Base-by-base conservation (phyloP, 75 land plant species). In the Pinus tabuliformis region DNA sequence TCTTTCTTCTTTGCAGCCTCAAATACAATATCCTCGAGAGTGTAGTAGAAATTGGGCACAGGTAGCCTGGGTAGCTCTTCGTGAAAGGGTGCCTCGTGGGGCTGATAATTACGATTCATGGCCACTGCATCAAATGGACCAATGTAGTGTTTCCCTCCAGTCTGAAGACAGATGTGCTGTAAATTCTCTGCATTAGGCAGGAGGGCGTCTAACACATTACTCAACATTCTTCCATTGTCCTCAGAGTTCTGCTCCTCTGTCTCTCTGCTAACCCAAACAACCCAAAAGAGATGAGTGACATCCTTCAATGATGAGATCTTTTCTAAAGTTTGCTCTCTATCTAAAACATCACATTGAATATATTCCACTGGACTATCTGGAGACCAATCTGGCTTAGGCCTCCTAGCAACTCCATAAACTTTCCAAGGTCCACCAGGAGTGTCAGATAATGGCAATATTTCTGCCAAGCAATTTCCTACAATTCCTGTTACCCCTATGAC, bases 351-450 rank as follows among this genome's bases (percentile, higher is more conserved):
- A 81, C 89, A 89, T 76, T 80, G 81, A 75, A 91, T 61, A 80
- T 87, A 86, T 18, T 85, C 82, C 24, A 89, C 62, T 2, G 79
- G 72, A 68, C 68, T 73, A 58, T 77, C 18, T 66, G 33, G 77
- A 64, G 78, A 22, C 56, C 58, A 56, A 37, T 59, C 62, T 79
- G 79, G 83, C 37, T 77, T 16, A 39, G 88, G 83, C 39, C 87
- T 84, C 58, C 90, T 77, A 9, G 89, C 86, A 59, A 90, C 90
- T 42, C 85, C 95, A 79, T 88, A 90, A 58, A 92, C 88, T 82
- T 90, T 92, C 95, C 92, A 92, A 0, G 87, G 95, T 33, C 90
- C 92, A 7, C 90, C 92, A 56, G 95, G 92, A 22, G 88, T 86
- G 77, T 90, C 90, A n/a, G 85, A 26, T 36, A 74, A 62, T 12